Evolutionary conservation across 345 rosid species (phyloP), one percentile per base, ranked within the genome.

Genomic region (Citropsis articulata): DNA sequence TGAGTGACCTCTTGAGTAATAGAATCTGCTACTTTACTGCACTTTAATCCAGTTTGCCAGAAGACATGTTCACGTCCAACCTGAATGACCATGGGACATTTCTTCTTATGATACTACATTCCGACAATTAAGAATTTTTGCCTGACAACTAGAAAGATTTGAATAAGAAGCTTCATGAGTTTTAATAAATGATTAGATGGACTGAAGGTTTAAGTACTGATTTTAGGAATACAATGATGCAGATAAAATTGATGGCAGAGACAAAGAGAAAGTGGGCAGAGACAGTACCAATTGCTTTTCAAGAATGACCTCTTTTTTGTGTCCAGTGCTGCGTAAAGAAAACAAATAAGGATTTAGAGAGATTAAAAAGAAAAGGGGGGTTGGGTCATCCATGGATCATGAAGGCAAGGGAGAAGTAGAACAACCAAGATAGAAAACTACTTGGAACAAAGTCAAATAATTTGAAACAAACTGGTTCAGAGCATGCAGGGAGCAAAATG

Each of bases 281-380:
- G 28, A 62, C 68, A 66, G 28, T 85, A 92, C 98, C 96, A 94
- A 81, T 73, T 79, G 83, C 72, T 90, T 94, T 71, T 83, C 89
- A 61, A 94, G 96, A 83, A 89, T 61, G 79, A 91, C 86, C 83
- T 94, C 97, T 81, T 85, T 90, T 87, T 85, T 91, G 86, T 86
- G 82, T 68, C 98, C 97, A 14, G 96, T 91, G 88, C 98, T 95
- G 95, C 92, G 86, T 72, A 28, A 25, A 33, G 66, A 22, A 57
- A 71, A 69, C 30, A 72, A 74, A 78, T 45, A 85, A 72, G 28
- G 45, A 64, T 40, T 40, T 22, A 5, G 4, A 9, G 2, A 64
- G 21, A 45, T 42, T 3, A 10, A 62, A 4, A 38, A 25, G 18
- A 86, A 57, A 25, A 71, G 73, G 9, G 35, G 65, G 24, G 56